phyloP scores from a whole-genome alignment of 1,284 basidiomycete genomes.

The Moesziomyces sp. region DNA sequence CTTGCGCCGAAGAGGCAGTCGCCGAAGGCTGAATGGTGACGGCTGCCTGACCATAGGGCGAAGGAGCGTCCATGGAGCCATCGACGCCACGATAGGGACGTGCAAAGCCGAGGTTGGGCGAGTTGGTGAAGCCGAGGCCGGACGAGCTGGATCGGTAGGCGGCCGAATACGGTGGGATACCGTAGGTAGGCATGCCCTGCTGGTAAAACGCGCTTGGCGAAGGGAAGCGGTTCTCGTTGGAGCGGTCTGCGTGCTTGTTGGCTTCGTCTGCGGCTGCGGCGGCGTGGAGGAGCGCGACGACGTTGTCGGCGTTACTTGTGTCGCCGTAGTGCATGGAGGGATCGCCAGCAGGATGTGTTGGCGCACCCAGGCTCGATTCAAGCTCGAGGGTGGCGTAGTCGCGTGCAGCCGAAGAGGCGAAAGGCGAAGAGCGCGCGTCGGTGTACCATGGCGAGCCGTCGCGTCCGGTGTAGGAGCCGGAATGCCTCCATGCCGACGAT shows the following conservation, averaged over 20 bases:
- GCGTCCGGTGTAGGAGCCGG: slow-evolving; percentile 41
- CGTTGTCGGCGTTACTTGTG: slow-evolving; percentile 46
- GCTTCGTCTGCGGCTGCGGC: slow-evolving; percentile 48
- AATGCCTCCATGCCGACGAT: slow-evolving; percentile 44
- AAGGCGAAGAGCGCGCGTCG: slow-evolving; percentile 60
- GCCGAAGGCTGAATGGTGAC: slow-evolving; percentile 36
- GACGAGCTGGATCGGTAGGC: slow-evolving; percentile 46
- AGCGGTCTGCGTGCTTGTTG: slow-evolving; percentile 38
- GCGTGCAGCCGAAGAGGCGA: slow-evolving; percentile 57
- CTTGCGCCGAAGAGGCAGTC: slow-evolving; percentile 22
- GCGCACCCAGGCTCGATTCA: slow-evolving; percentile 33
- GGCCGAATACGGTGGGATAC: slow-evolving; percentile 48
- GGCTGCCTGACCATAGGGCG: slow-evolving; percentile 32
- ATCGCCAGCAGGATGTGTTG: slow-evolving; percentile 36
- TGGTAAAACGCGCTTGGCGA: slow-evolving; percentile 57
- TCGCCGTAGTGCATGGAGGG: slow-evolving; percentile 48
- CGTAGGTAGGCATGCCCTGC: slow-evolving; percentile 50
- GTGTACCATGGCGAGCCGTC: slow-evolving; percentile 61
- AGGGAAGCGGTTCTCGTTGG: slow-evolving; percentile 54
- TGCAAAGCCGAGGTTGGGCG: slow-evolving; percentile 46
- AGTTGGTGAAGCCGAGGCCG: slow-evolving; percentile 45
- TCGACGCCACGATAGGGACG: slow-evolving; percentile 44
- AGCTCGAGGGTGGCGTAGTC: slow-evolving; percentile 50
- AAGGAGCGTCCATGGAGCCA: slow-evolving; percentile 27
- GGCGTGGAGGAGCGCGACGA: slow-evolving; percentile 46